Percentiles rank a stretch among this genome's conserved stretches.
These are phyloP conservation scores for Xylariaceae sp. DNA, from an alignment of 2,329 filamentous ascomycete genomes.

Conservation along the genomic window DNA sequence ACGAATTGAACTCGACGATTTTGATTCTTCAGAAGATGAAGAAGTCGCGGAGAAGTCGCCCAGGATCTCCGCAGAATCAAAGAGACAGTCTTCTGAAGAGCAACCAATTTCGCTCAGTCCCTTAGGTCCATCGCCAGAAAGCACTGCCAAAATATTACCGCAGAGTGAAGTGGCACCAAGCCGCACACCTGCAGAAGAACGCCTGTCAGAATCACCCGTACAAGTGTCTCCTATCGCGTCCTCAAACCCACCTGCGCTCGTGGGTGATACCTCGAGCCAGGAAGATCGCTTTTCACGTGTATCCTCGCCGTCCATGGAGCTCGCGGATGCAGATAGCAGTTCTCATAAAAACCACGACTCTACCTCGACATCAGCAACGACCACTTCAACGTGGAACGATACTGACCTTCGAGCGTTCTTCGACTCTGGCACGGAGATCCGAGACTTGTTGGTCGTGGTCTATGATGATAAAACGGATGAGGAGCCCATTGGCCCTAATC, in stretches of 20 bases:
- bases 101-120: conserved; percentile 32
- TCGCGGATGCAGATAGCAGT: conserved; percentile 43
- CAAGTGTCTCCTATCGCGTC: conserved; percentile 54
- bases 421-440: conserved; percentile 81
- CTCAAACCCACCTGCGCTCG: conserved; percentile 59
- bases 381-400: conserved; percentile 76
- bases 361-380: conserved; percentile 51
- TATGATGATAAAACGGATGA: conserved; percentile 90
- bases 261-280: conserved; percentile 66
- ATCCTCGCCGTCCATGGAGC: conserved; percentile 60
- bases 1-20: conserved; percentile 64
- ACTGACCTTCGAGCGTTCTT: conserved; percentile 80
- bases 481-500: conserved; percentile 71
- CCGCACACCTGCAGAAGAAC: conserved; percentile 35
- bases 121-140: conserved; percentile 40
- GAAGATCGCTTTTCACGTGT: conserved; percentile 58
- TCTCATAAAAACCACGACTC: conserved; percentile 43
- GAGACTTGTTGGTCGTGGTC: conserved; percentile 84
- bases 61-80: conserved; percentile 25
- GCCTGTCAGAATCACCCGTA: conserved; percentile 63
- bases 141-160: conserved; percentile 33
- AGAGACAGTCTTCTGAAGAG: conserved; percentile 24
- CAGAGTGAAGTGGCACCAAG: conserved; percentile 32
- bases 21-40: conserved; percentile 54
- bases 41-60: conserved; percentile 33